Evolutionary conservation across 768 basidiomycete species (phyloP), one percentile per base, ranked within the genome.

Genomic region (Cantharellus cinnabarinus): DNA sequence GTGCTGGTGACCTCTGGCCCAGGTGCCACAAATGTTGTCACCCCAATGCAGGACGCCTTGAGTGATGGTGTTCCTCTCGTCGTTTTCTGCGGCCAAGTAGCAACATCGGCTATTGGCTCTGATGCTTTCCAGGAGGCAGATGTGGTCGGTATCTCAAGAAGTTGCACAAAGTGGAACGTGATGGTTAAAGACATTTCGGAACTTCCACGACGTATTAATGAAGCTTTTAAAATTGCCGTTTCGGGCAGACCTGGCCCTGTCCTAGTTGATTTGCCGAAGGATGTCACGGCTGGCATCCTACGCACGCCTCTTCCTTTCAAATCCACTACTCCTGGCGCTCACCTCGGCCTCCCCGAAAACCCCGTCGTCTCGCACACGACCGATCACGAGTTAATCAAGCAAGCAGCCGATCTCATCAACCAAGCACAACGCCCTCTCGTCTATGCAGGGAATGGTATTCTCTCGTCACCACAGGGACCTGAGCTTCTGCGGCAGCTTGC

Each of bases 61-160:
- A 86, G 83, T 39, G 95, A 98, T 64, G 94, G 94, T 61, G 78
- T 93, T 10, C 91, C 94, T 29, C 76, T 99, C 66, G 79, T 99
- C 64, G 95, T 99, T 2, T 97, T 98, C 73, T 80, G 82, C 52
- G 94, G 95, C 0, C 94, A 98, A 29, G 94, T 99, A n/a, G 94
- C 95, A 0, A 98, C 94, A 4, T 87, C 87, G n/a, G 83, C 89
- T 57, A 99, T 99, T 62, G 94, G 94, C n/a, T 93, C 89, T 14
- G 94, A 99, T 67, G 89, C 89, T 1, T 99, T 99, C 79, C 95
- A 99, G 69, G 95, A 99, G 72, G 95, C 95, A 44, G 95, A 99
- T 69, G 72, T 98, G 56, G 76, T 99, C 59, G 95, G 95, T 55
- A 99, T 98, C 70, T 95, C 93, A 39, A 77, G 94, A 56, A 82